Base-by-base conservation (phyloP, 2,329 filamentous ascomycete genomes). In the Ustulina deusta region DNA sequence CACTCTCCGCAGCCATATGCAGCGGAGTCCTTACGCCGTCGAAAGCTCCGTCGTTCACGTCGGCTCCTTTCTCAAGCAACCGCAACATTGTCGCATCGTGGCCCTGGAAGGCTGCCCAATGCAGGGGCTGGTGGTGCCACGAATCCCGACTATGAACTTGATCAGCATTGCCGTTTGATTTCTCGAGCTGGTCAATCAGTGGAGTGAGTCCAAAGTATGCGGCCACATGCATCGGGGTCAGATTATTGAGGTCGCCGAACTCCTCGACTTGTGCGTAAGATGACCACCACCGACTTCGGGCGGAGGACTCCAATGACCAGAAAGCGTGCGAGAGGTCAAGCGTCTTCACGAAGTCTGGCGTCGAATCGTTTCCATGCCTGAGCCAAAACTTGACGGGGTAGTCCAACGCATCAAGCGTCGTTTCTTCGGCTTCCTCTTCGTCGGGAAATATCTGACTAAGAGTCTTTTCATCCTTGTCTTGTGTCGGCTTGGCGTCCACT, bases 361-460 rank as follows among this genome's bases (percentile, higher is more conserved):
- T 57, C 1, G 54, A 57, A 32, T 57, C 38, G 38, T 57, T 57
- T 57, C 54, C 36, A 32, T 57, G 54, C 54, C 25, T 29, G 3
- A 57, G 38, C 54, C 54, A 57, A 57, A n/a, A 44, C 25, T 57
- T 57, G 36, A 57, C 25, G 11, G 54, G 54, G 9, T 57, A 57
- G 22, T 57, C 25, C 10, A 57, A 20, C 38, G 54, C 54, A 44
- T 57, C 17, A 11, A 32, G 54, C 0, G 10, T n/a, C 51, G 6
- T n/a, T 38, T 44, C 51, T 52, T 55, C 34, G n/a, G 29, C 51
- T 52, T 55, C 34, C 20, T 55, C 51, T 32, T 55, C 34, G 11
- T 40, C 22, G 17, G 54, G 54, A n/a, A 57, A 57, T 57, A 57
- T 57, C 22, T 20, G 54, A n/a, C 2, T 44, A 2, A 57, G 54